phyloP scores from a whole-genome alignment of 768 basidiomycete species.

The Pilatotrama ljubarskyi region DNA sequence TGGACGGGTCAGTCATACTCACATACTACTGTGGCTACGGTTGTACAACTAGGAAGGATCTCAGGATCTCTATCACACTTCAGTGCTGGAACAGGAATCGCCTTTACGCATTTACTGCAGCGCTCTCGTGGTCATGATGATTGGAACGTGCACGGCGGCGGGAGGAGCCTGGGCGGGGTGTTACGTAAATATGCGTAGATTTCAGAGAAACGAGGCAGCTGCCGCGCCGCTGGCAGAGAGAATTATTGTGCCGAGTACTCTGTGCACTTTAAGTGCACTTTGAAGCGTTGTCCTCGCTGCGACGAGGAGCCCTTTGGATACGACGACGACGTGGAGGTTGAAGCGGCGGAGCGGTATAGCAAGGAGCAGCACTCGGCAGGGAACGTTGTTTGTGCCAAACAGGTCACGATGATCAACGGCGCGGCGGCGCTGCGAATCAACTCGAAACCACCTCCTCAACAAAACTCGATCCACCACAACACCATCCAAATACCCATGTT shows the following conservation, averaged over 20 bases:
- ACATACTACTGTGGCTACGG: too few species aligned
- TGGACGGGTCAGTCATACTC: background rate
- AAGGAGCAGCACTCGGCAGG: background rate
- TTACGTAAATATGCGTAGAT: slow-evolving; percentile 20
- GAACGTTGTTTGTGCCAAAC: slow-evolving; percentile 26
- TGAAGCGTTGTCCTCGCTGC: background rate
- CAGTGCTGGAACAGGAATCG: too few species aligned
- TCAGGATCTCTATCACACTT: too few species aligned
- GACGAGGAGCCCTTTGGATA: background rate
- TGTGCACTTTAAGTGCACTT: background rate
- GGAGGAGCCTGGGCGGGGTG: background rate
- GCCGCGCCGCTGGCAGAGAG: slow-evolving; percentile 8
- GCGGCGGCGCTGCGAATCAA: slow-evolving; percentile 26
- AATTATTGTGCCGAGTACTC: slow-evolving; percentile 4
- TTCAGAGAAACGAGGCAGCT: slow-evolving; percentile 21
- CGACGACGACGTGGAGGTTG: background rate
- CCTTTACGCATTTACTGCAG: too few species aligned
- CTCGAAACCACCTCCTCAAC: slow-evolving; percentile 28
- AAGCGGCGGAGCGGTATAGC: background rate
- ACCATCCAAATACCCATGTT: slow-evolving; percentile 67
- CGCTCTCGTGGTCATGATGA: background rate
- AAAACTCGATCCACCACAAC: slow-evolving; percentile 20
- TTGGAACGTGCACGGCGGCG: background rate
- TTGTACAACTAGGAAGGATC: too few species aligned
- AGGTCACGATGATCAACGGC: slow-evolving; percentile 29